Percentiles rank a stretch among this genome's conserved stretches.
phyloP scores from a whole-genome alignment of 106 monocot genomes.

The Dendrobium huoshanense region DNA sequence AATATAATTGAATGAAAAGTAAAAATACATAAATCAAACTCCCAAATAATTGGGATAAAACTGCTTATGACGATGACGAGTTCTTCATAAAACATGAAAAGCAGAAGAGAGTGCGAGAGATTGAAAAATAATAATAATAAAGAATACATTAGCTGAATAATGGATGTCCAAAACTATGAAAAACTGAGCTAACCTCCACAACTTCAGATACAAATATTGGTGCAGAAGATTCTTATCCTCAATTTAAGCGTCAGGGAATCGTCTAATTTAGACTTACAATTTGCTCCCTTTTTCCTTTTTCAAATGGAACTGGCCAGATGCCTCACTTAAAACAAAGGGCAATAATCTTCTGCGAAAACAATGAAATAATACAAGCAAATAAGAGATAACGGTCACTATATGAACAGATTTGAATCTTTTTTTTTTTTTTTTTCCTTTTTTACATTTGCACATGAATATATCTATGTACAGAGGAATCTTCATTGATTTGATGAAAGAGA shows the following conservation, averaged over 20 bases:
- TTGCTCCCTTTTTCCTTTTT: not conserved
- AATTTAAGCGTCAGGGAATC: not conserved
- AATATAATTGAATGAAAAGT: no score
- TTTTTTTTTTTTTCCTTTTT: constrained; percentile 19
- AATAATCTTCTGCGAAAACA: constrained; percentile 5
- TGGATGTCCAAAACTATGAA: not conserved
- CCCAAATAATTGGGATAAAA: no score
- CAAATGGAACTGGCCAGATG: not conserved
- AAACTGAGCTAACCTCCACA: not conserved
- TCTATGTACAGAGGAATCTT: constrained; percentile 11
- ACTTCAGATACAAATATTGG: not conserved
- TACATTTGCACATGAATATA: constrained; percentile 31
- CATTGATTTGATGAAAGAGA: constrained; percentile 34
- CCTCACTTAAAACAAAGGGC: not conserved
- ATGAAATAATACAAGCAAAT: constrained; percentile 3
- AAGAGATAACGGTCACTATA: not conserved
- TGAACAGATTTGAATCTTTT: constrained; percentile 1
- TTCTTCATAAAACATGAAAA: no score
- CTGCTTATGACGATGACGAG: no score
- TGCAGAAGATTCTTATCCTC: constrained; percentile 3
- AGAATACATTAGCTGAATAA: not conserved
- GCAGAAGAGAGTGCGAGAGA: no score
- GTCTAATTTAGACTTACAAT: not conserved
- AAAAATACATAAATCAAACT: no score
- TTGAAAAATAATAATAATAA: not conserved